Evolutionary conservation across 2,329 filamentous ascomycete species (phyloP).

Genomic region (Fusarium stilboides): DNA sequence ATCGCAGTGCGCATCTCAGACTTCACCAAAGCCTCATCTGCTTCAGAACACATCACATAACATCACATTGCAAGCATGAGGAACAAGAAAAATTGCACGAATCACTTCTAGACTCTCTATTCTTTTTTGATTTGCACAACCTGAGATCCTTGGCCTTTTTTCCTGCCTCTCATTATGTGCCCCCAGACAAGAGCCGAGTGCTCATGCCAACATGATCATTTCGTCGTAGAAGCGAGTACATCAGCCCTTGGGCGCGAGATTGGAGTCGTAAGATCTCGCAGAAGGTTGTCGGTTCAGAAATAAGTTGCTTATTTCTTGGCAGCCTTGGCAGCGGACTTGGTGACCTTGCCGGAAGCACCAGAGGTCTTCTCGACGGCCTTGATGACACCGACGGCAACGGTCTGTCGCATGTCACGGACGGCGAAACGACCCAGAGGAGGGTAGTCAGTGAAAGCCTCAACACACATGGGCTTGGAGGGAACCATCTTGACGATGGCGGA

Average conservation of each 20-base stretch:
- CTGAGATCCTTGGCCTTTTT: slow-evolving; percentile 59
- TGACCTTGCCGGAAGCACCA: slow-evolving; percentile 74
- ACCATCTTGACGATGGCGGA: slow-evolving; percentile 99
- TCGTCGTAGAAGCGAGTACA: slow-evolving; percentile 64
- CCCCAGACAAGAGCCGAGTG: slow-evolving; percentile 59
- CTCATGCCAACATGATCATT: slow-evolving; percentile 63
- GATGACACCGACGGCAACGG: slow-evolving; percentile 95
- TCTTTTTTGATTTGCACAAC: slow-evolving; percentile 64
- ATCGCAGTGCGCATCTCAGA: neutral
- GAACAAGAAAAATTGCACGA: slow-evolving; percentile 46
- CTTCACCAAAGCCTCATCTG: slow-evolving; percentile 15
- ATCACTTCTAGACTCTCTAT: slow-evolving; percentile 66
- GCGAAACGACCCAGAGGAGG: slow-evolving; percentile 99
- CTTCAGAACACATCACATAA: neutral
- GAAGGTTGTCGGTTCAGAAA: slow-evolving; percentile 46
- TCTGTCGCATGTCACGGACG: slow-evolving; percentile 98
- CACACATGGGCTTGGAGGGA: slow-evolving; percentile 99
- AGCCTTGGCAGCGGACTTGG: slow-evolving; percentile 81
- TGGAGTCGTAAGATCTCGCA: slow-evolving; percentile 47
- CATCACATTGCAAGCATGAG: slow-evolving; percentile 6
- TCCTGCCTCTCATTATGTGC: slow-evolving; percentile 62
- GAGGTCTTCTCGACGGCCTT: slow-evolving; percentile 83
- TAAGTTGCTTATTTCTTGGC: slow-evolving; percentile 76
- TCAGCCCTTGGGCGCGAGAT: slow-evolving; percentile 51
- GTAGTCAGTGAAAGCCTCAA: slow-evolving; percentile 99